Conservation (phyloP, 225 moss, liverwort and hornwort genomes). For the Bryoerythrophyllum caledonicum region DNA sequence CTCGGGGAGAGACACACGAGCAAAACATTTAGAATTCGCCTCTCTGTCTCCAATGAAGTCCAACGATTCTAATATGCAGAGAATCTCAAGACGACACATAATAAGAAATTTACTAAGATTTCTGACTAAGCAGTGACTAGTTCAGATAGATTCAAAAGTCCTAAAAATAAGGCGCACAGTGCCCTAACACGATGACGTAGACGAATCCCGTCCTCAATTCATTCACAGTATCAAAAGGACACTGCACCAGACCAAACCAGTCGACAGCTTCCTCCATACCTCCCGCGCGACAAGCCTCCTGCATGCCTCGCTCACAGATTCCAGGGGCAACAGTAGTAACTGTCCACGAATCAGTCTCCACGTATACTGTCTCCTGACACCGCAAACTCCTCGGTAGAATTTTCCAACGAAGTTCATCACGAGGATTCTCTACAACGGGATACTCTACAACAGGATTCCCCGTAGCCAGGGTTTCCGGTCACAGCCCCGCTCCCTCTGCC, state of each 20-base stretch:
- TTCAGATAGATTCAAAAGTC: constrained; percentile 17
- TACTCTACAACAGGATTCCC: no score
- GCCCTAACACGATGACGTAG: constrained; percentile 24
- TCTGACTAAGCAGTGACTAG: not conserved
- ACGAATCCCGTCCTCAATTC: constrained; percentile 8
- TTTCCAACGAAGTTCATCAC: not conserved
- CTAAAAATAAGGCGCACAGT: constrained; percentile 21
- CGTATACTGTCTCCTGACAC: not conserved
- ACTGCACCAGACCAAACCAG: constrained; percentile 1
- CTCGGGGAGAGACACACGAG: not conserved
- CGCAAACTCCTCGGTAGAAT: constrained; percentile 11
- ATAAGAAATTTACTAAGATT: not conserved
- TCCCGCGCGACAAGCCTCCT: not conserved
- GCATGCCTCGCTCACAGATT: constrained; percentile 24
- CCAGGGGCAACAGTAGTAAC: constrained; percentile 5
- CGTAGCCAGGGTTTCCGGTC: constrained; percentile 15
- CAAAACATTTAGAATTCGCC: not conserved
- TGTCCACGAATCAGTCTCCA: not conserved
- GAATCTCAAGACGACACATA: constrained; percentile 7
- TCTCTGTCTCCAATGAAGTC: not conserved
- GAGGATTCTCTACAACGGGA: constrained; percentile 2
- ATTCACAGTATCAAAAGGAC: not conserved
- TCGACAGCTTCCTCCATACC: constrained; percentile 4
- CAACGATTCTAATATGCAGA: not conserved
- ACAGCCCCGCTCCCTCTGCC: not conserved